Base-by-base conservation (phyloP, 225 moss, liverwort and hornwort genomes). In the Lunularia cruciata region DNA sequence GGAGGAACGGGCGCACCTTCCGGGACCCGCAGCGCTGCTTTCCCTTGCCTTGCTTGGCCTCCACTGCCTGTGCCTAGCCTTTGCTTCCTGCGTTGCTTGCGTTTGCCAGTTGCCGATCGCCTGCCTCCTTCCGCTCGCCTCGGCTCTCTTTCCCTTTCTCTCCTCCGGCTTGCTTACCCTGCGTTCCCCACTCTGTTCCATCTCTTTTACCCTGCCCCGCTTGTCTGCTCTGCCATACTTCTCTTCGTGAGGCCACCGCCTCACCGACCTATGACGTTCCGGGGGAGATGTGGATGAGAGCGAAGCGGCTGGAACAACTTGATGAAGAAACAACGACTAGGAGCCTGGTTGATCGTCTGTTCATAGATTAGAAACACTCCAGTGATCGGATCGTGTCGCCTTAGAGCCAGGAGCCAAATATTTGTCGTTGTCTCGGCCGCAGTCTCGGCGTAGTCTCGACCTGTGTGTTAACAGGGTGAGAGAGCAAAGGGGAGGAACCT, bases 261-360 rank as follows among this genome's bases (percentile, higher is more conserved):
- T 22, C 61, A 61, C 68, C 62, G 45, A 54, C 43, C 61, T 63
- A 62, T 70, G 69, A 76, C 52, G 76, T 64, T 63, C 54, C 76
- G 68, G 38, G 57, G 68, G 74, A 49, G 74, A 74, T 74, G 74
- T 58, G 75, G 75, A 75, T 69, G 68, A 75, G 68, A 63, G 47
- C 69, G 61, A 62, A 69, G 63, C 63, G 42, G 54, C 55, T 63
- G 76, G 63, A 69, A 46, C 31, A 43, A 55, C 61, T 13, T 32
- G 68, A 53, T 22, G 62, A 63, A 67, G 68, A 68, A 58, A 67
- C 60, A 39, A 49, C 67, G 33, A 67, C 51, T 22, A 20, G 68
- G 47, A 60, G 57, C 42, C 11, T 45, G 34, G 8, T 6, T 22
- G 12, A 38, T 22, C 26, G 36, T 61, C 43, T 28, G 34, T 61